These are phyloP conservation scores for Thermothelomyces thermophilus DNA, from an alignment of 2,329 filamentous ascomycete species.

Conservation along the genomic window DNA sequence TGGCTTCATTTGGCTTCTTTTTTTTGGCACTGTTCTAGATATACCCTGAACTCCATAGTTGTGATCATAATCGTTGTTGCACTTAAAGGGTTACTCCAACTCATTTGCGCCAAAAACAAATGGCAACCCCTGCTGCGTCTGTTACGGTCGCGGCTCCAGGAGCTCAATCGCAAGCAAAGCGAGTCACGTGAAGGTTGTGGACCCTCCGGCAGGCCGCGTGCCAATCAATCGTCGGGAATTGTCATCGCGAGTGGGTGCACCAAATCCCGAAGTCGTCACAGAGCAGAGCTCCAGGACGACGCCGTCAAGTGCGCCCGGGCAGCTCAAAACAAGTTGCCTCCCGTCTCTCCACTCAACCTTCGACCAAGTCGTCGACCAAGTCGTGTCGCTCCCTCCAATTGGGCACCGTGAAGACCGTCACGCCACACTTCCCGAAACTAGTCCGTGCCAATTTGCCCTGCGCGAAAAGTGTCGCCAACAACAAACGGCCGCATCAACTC, in stretches of 20 bases:
- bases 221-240: constrained; percentile 35
- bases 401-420: neutral
- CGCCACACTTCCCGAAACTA: too few relatives aligned
- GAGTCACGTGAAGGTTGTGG: neutral
- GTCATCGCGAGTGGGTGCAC: constrained; percentile 33
- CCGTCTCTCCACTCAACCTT: constrained; percentile 6
- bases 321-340: constrained; percentile 19
- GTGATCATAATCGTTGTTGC: too few relatives aligned
- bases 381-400: constrained; percentile 5
- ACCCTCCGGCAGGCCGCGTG: neutral
- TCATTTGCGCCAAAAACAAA: too few relatives aligned
- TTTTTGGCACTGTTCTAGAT: neutral
- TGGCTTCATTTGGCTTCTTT: too few relatives aligned
- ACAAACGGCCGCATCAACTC: neutral
- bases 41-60: too few relatives aligned
- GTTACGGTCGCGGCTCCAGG: too few relatives aligned
- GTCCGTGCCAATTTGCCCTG: too few relatives aligned
- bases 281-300: constrained; percentile 18
- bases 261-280: constrained; percentile 15
- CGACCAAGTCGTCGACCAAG: neutral
- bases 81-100: too few relatives aligned
- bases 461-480: constrained; percentile 8
- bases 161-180: too few relatives aligned
- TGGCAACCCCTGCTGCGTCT: too few relatives aligned
- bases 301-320: constrained; percentile 21